Base-by-base conservation (phyloP, 176 grass and related monocot species). In the Carex cristatella region DNA sequence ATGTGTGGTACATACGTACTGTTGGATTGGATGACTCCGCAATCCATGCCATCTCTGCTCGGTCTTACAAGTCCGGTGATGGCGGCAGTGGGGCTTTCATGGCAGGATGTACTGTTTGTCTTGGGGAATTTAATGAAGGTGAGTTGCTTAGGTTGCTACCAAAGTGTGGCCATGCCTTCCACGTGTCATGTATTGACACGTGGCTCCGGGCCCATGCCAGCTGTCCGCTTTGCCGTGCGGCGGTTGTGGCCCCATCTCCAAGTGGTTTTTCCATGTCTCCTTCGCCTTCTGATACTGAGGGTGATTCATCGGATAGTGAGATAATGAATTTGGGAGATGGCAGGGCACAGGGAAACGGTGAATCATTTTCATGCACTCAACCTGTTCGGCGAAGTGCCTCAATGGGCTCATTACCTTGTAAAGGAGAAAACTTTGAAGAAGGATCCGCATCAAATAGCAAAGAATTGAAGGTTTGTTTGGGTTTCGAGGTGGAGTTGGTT, bases 11-110 rank as follows among this genome's bases (percentile, higher is more conserved):
- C 65, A 98, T 98, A 44, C 79, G 86, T 6, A 98, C 94, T 42
- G 93, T 94, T 64, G 94, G 94, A 15, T 89, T 94, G 83, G 90
- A 94, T 86, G 92, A 94, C 84, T 88, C 92, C 64, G 85, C 93
- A 3, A 98, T 94, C 75, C 79, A 86, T 18, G 83, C 89, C 15
- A 98, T 98, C 84, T 85, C 89, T 2, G 92, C 86, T 9, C 87
- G 90, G 33, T 90, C 90, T 15, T 98, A 92, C 84, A 94, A 94
- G 82, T 54, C 85, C 18, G 88, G 85, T 23, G 86, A 85, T 73
- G 81, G 23, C 11, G 46, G 11, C 28, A 32, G 10, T 33, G 67
- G 65, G 2, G 37, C 62, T 10, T 70, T 18, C 72, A 81, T 11
- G 7, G 85, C 6, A 12, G 79, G 51, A 0, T 98, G 96, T 87